Percentiles rank a stretch among this genome's conserved stretches.
phyloP scores from a whole-genome alignment of 192 early-diverging fungal genomes.

The Fimicolochytrium jonesii region DNA sequence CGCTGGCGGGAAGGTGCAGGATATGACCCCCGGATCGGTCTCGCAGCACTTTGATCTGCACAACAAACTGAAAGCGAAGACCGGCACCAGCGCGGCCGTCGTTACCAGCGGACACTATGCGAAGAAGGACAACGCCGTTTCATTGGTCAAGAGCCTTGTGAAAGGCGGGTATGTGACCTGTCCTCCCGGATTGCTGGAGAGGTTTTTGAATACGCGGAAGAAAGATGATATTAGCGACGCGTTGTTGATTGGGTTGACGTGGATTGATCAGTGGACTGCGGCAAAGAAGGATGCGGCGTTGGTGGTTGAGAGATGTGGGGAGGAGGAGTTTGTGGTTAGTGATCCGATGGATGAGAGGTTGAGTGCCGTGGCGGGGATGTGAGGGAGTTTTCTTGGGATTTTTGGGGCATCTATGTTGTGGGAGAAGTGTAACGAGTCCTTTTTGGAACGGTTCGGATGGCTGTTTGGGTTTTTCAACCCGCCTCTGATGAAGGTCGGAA shows the following conservation, averaged over 20 bases:
- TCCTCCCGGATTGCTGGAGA: background rate
- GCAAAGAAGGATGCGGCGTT: background rate
- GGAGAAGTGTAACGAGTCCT: too few relatives aligned
- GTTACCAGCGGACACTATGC: background rate
- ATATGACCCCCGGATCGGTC: background rate
- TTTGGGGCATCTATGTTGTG: too few relatives aligned
- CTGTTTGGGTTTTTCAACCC: too few relatives aligned
- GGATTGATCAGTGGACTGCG: background rate
- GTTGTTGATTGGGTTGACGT: constrained; percentile 2
- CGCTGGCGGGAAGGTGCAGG: background rate
- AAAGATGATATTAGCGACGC: constrained; percentile 17
- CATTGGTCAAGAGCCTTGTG: background rate
- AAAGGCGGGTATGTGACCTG: background rate
- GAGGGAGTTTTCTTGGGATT: too few relatives aligned
- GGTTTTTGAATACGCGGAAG: background rate
- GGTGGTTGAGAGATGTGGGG: background rate
- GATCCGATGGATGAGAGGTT: too few relatives aligned
- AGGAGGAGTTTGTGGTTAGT: too few relatives aligned
- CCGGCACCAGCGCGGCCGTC: background rate
- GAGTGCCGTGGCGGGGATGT: too few relatives aligned
- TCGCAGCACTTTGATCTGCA: background rate
- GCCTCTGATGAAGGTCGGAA: too few relatives aligned
- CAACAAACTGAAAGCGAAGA: background rate
- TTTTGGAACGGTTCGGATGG: too few relatives aligned
- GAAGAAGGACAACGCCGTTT: constrained; percentile 4